These are phyloP conservation scores for Cytospora mali DNA, from an alignment of 2,329 filamentous ascomycete species.

Conservation along the genomic window DNA sequence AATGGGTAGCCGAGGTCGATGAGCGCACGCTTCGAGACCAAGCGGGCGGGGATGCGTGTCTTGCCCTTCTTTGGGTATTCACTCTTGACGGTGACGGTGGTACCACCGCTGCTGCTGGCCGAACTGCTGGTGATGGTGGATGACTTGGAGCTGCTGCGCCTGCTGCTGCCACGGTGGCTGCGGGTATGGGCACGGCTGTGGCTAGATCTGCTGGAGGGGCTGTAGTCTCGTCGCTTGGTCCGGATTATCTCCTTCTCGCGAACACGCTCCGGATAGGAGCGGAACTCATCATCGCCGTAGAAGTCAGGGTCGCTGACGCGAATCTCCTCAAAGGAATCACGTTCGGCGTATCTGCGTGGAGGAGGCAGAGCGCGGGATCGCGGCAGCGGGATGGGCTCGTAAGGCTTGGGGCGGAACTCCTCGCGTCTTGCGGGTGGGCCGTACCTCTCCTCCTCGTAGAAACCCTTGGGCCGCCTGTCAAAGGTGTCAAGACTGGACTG, in stretches of 20 bases:
- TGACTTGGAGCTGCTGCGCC: conserved; percentile 45
- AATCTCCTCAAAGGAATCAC: conserved; percentile 66
- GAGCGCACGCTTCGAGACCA: conserved; percentile 80
- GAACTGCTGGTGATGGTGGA: conserved; percentile 48
- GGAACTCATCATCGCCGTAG: conserved; percentile 73
- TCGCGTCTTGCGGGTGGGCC: conserved; percentile 57
- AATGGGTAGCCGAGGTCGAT: conserved; percentile 86
- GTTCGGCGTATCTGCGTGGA: conserved; percentile 58
- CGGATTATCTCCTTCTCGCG: conserved; percentile 64
- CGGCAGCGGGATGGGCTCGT: conserved; percentile 70
- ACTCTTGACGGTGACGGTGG: conserved; percentile 51
- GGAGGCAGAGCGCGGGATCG: conserved; percentile 63
- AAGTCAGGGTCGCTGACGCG: conserved; percentile 67
- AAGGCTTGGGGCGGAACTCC: conserved; percentile 50
- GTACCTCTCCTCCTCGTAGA: conserved; percentile 60
- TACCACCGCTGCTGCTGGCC: conserved; percentile 52
- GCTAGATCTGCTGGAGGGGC: conserved; percentile 43
- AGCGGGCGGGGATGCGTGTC: conserved; percentile 79
- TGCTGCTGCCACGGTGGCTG: conserved; percentile 39
- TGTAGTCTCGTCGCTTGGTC: conserved; percentile 48
- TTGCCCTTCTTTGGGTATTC: conserved; percentile 83
- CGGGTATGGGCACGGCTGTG: conserved; percentile 39
- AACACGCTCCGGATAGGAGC: conserved; percentile 61
- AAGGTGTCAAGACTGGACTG: conserved; percentile 92
- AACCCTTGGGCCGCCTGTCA: conserved; percentile 68